Base-by-base conservation (phyloP, 2,329 filamentous ascomycete species). In the Macrophomina tecta region DNA sequence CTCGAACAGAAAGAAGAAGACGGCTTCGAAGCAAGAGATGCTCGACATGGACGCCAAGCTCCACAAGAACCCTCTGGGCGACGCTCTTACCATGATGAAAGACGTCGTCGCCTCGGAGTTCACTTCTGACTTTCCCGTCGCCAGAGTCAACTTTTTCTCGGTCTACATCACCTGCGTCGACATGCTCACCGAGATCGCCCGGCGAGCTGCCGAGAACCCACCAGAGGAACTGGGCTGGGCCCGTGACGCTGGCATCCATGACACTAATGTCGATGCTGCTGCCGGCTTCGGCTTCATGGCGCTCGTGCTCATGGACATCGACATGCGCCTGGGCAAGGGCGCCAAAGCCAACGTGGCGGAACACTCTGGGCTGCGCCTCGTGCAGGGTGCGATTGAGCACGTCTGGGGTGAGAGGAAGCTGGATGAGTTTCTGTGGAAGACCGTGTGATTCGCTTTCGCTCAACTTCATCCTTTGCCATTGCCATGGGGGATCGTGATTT, bases 81-180 rank as follows among this genome's bases (percentile, higher is more conserved):
- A 62, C 6, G 58, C 58, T 23, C 58, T 62, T 2, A 32, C 28
- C 9, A 62, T 49, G 58, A 62, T 62, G 58, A 62, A 18, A n/a
- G n/a, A 18, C 5, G 58, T 62, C 5, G 58, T 62, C 16, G n/a
- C 30, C 6, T 48, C 42, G 16, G 58, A 62, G 40, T 62, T 62
- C 45, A 40, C 36, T 45, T 36, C 42, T 1, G 23, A 18, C 18
- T 62, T 62, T 9, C 58, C 58, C 5, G 28, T 62, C 12, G 42
- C 58, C 1, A 36, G 6, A n/a, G 42, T 62, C 32, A 62, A 62
- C 16, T 62, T 62, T 45, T 62, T 62, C n/a, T 42, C 58, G 9
- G 58, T 62, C 5, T 62, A 62, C 45, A 62, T 28, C 2, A 62
- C 14, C 18, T 62, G 58, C 34, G 58, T 62, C n/a, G 58, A 62